Base-by-base conservation (phyloP, 164 flowering plant genomes). In the Taxillus chinensis region DNA sequence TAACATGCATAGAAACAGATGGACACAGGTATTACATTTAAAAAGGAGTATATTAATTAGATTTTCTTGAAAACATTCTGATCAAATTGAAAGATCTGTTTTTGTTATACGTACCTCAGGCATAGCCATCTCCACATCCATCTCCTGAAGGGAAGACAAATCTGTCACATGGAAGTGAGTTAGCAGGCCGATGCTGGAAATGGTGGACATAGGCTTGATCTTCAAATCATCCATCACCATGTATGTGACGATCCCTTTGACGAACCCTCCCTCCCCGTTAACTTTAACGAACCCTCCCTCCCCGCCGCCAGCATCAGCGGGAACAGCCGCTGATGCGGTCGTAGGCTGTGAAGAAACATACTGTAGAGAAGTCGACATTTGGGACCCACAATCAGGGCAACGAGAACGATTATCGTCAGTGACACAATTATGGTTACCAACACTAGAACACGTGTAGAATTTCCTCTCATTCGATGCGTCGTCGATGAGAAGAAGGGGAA, bases 1-100 rank as follows among this genome's bases (percentile, higher is more conserved):
- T 43, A 76, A 8, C 3, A 72, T 37, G 81, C 57, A 60, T 43
- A 43, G 46, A 6, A 43, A 43, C 0, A 9, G 10, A 2, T 27
- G 27, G 27, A 27, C 27, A 27, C 27, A 27, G 27, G 27, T 27
- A 27, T 27, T 27, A 27, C 27, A 27, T 27, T 27, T 27, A 27
- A 27, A 27, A 27, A 27, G 0, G 27, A 27, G 27, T 27, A 27
- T 27, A 27, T 27, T 27, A 27, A 27, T 27, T 0, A 27, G 27
- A 27, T 27, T 27, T 27, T 27, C 27, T 0, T 27, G 2, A 0
- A 27, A 27, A 27, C 27, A 27, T 27, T 27, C 2, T 27, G 0
- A 27, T 27, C 27, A 27, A 27, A 27, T 27, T 27, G 27, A 27
- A 27, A 27, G 27, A 27, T 27, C 27, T 0, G 27, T 27, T 27